Base-by-base conservation (phyloP, 352 stramenopile genomes). In the Elongisporangium anandrum region DNA sequence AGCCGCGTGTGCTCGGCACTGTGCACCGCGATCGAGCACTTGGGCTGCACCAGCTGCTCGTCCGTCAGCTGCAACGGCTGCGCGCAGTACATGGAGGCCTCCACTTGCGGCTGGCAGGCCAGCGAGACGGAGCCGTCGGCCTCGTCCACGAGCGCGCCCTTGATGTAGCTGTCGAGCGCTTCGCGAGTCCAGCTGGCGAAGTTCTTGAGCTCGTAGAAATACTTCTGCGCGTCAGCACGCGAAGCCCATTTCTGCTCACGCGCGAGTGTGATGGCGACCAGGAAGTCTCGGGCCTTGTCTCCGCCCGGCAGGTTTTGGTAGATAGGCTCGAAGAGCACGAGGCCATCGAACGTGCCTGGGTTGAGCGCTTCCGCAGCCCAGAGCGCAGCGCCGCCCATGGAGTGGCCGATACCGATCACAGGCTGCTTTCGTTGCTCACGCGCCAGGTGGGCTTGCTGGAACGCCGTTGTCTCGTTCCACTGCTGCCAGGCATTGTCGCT, bases 251-350 rank as follows among this genome's bases (percentile, higher is more conserved):
- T 26, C 4, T 26, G 48, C 0, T 56, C 54, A 10, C 73, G 68
- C 47, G 69, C 55, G 9, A 82, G 61, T 8, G 70, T 70, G 39
- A 76, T 23, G 12, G 52, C 54, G 15, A 76, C 73, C 49, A 80
- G 64, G 47, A 82, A 75, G 57, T 76, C 61, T 29, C 68, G 54
- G 50, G 69, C 58, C 24, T 66, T 66, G 56, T 74, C 66, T 2
- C 61, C 65, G 50, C 75, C 59, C 0, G 68, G 68, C 2, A 67
- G 66, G 7, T 70, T 70, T 22, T 70, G 63, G 13, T 72, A 63
- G 26, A 85, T 66, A 2, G 75, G 72, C 41, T 85, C 75, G 53
- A 85, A 85, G 26, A 77, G 62, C 21, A 85, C 77, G 56, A 81
- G 63, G 7, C 65, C 66, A 39, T 73, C 69, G 34, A 86, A 79